Conservation (phyloP, 2,329 filamentous ascomycete genomes). For the Xylariaceae sp. region DNA sequence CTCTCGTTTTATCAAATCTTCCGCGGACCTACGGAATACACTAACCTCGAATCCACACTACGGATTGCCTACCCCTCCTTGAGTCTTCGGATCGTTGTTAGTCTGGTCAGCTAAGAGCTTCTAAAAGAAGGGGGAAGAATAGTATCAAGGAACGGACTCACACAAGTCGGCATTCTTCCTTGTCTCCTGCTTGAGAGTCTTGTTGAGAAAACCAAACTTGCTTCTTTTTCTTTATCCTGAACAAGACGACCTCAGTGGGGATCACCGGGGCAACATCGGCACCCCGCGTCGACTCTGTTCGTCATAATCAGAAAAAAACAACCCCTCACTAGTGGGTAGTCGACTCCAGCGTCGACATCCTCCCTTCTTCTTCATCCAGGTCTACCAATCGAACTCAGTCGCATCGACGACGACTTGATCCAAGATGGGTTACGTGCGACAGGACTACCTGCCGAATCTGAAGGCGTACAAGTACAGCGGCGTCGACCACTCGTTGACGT, state of each 20-base stretch:
- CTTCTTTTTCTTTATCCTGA: not conserved
- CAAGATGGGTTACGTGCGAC: constrained; percentile 89
- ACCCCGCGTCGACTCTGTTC: not conserved
- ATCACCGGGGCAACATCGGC: not conserved
- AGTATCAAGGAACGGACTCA: too few relatives aligned
- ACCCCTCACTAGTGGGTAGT: too few relatives aligned
- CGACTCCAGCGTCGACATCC: too few relatives aligned
- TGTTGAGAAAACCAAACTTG: not conserved
- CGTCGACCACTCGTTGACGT: constrained; percentile 84
- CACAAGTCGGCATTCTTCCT: too few relatives aligned
- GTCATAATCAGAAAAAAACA: not conserved
- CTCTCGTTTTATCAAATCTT: too few relatives aligned
- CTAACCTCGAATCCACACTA: too few relatives aligned
- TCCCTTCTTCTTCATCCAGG: not conserved
- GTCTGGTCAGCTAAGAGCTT: too few relatives aligned
- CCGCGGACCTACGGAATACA: too few relatives aligned
- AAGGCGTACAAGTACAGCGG: constrained; percentile 93
- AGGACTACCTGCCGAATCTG: constrained; percentile 80
- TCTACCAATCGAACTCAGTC: not conserved
- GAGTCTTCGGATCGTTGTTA: too few relatives aligned
- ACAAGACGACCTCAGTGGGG: not conserved
- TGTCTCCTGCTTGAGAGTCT: too few relatives aligned
- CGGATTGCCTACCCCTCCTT: too few relatives aligned
- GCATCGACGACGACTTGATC: constrained; percentile 10
- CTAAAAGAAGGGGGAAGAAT: too few relatives aligned